Conservation (phyloP, 176 grass and related monocot genomes). For the Saccharum officinarum region DNA sequence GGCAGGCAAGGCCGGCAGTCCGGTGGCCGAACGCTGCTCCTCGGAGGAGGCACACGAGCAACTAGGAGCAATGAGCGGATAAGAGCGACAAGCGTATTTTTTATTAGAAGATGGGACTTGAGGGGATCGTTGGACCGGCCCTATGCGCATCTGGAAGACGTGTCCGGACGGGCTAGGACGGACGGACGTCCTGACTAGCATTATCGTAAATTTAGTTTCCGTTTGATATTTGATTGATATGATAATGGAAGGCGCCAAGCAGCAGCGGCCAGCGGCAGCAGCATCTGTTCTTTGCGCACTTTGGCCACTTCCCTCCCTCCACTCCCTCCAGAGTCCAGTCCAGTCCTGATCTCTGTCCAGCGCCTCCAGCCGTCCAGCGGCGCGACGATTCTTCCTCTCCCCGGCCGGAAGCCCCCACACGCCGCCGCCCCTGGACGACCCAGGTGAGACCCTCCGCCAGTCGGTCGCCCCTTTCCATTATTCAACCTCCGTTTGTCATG, state of each 20-base stretch:
- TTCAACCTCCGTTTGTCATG: not conserved
- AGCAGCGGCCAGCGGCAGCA: not conserved
- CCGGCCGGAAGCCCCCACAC: not conserved
- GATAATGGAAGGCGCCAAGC: not conserved
- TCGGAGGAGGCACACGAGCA: too few species aligned
- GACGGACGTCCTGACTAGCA: too few species aligned
- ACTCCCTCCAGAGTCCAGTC: too few species aligned
- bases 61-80: too few species aligned
- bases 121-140: too few species aligned
- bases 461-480: not conserved
- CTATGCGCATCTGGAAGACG: too few species aligned
- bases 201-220: not conserved
- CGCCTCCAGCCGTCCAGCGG: not conserved
- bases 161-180: too few species aligned
- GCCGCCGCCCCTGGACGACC: not conserved
- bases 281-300: conserved; percentile 4
- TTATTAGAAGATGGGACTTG: too few species aligned
- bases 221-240: not conserved
- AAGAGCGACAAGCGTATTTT: too few species aligned
- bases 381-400: not conserved
- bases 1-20: too few species aligned
- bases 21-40: too few species aligned
- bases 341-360: too few species aligned
- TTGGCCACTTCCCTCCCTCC: not conserved
- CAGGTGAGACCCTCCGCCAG: not conserved